Base-by-base conservation (phyloP, 2,329 filamentous ascomycete species). In the Hymenoscyphus scutula region DNA sequence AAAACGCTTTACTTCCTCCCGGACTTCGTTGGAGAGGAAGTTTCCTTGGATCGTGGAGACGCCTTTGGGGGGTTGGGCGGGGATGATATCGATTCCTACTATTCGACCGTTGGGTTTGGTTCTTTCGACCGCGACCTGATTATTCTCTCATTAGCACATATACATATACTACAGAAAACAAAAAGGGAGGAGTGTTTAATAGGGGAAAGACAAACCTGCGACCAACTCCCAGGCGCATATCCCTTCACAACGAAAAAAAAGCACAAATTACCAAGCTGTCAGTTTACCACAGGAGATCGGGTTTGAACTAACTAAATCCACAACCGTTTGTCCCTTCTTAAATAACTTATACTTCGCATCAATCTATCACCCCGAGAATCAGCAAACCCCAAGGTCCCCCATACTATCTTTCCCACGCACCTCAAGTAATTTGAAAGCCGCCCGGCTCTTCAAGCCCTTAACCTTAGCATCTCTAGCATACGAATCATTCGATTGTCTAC, bases 11-110 rank as follows among this genome's bases (percentile, higher is more conserved):
- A 97, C 88, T 75, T 94, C 84, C 25, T 80, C 82, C 75, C 90
- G 90, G n/a, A 97, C 88, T 1, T 78, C 77, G 0, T 86, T 82
- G 5, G 88, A 89, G 48, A 98, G 80, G 68, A 99, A 98, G 74
- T 99, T 91, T 56, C 96, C 95, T 76, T 99, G 95, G 62, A 99
- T 92, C 1, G 92, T 92, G 30, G 91, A 93, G n/a, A 96, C 92
- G 25, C 95, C 95, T 71, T 84, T 87, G 0, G 95, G 95, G 5
- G 96, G 94, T 74, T 94, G 89, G 0, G 92, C 91, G 4, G 95
- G 95, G 67, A 99, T 92, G 58, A 99, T 84, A 75, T 99, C 95
- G 71, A 99, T 94, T 11, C 95, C 96, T 30, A 99, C 80, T 13
- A 99, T 88, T 53, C 89, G 85, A 8, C 93, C 92, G 54, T 84